Evolutionary conservation across 345 rosid genomes (phyloP).

Genomic region (Anastatica hierochuntica): DNA sequence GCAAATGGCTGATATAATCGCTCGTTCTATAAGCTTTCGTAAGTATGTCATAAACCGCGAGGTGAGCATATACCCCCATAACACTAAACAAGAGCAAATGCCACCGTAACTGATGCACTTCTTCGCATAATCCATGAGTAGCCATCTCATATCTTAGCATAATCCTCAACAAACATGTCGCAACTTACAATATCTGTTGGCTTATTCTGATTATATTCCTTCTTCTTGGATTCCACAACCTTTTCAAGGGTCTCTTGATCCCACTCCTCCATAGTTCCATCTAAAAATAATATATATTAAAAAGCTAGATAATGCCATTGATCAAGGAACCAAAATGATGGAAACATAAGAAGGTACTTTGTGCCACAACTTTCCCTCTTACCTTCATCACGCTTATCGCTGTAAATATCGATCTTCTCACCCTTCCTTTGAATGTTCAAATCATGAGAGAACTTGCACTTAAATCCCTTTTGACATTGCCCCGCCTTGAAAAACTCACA

Average conservation of each 20-base stretch:
- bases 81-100: too few species aligned
- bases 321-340: background rate
- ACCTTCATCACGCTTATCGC: constrained; percentile 88
- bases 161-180: too few species aligned
- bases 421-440: constrained; percentile 95
- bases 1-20: too few species aligned
- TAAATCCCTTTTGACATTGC: constrained; percentile 82
- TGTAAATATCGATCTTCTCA: constrained; percentile 82
- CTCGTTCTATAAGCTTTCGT: too few species aligned
- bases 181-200: constrained; percentile 58
- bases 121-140: too few species aligned
- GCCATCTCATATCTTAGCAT: too few species aligned
- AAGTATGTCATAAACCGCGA: too few species aligned
- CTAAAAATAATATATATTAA: constrained; percentile 5
- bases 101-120: too few species aligned
- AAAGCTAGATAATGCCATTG: constrained; percentile 3
- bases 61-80: too few species aligned
- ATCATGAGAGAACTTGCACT: constrained; percentile 96
- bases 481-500: constrained; percentile 89
- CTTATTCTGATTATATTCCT: constrained; percentile 77
- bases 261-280: constrained; percentile 91
- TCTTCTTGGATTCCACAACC: constrained; percentile 80
- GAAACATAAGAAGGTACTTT: background rate
- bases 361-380: background rate
- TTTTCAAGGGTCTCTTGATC: constrained; percentile 91